Percentiles rank a stretch among this genome's conserved stretches.
These are phyloP conservation scores for Didymella exigua DNA, from an alignment of 2,329 filamentous ascomycete species.

Conservation along the genomic window DNA sequence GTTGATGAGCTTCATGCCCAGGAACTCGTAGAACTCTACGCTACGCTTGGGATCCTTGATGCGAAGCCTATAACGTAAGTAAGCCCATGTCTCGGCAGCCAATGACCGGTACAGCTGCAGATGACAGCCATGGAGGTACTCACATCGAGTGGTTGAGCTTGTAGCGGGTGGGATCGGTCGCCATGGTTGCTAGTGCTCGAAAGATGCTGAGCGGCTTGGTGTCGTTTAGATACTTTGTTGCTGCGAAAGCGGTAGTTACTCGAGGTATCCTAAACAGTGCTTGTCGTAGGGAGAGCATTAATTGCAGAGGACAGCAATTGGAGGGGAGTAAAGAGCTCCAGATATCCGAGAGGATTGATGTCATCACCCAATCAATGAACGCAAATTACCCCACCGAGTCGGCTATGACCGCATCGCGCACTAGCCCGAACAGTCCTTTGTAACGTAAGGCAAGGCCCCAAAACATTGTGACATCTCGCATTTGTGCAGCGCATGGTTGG, in stretches of 20 bases:
- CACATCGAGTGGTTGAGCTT: slow-evolving; percentile 67
- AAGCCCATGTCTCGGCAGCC: slow-evolving; percentile 6
- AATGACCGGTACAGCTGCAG: slow-evolving; percentile 2
- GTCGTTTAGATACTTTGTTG: slow-evolving; percentile 15
- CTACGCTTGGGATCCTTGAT: slow-evolving; percentile 86
- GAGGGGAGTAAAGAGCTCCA: slow-evolving; percentile 16
- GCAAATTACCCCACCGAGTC: slow-evolving; percentile 24
- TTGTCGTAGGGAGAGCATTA: slow-evolving; percentile 35
- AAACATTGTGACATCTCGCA: background rate
- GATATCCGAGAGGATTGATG: slow-evolving; percentile 46
- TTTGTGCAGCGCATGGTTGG: background rate
- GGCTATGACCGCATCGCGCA: slow-evolving; percentile 20
- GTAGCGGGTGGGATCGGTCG: slow-evolving; percentile 66
- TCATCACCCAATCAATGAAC: slow-evolving; percentile 19
- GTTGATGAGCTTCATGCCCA: slow-evolving; percentile 84
- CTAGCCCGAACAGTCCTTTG: slow-evolving; percentile 8
- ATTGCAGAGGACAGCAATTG: slow-evolving; percentile 16
- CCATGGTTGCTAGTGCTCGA: slow-evolving; percentile 54
- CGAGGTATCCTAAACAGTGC: slow-evolving; percentile 11
- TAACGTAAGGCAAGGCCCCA: background rate
- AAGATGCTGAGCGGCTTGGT: slow-evolving; percentile 17
- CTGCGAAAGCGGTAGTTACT: slow-evolving; percentile 12
- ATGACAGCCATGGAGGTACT: slow-evolving; percentile 26
- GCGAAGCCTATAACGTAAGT: slow-evolving; percentile 58
- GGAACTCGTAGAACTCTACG: slow-evolving; percentile 92